Percentiles rank a stretch among this genome's conserved stretches.
Evolutionary conservation across 495 filamentous ascomycete species (phyloP).

Genomic region (Penicillium turbatum): DNA sequence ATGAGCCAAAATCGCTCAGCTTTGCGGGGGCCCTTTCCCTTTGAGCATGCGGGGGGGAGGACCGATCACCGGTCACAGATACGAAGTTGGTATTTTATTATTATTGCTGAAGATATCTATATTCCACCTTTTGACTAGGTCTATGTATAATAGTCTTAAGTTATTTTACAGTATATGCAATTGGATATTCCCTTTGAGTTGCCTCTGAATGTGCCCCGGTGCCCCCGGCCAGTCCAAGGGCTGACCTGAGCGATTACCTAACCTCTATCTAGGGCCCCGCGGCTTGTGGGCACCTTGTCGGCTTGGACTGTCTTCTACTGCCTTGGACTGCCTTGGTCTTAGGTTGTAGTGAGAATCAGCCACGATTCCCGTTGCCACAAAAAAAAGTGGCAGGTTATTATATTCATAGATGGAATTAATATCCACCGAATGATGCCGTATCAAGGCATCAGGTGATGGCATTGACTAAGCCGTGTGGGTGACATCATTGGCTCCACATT

Average conservation of each 20-base stretch:
- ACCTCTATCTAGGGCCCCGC: too few relatives aligned
- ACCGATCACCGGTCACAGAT: conserved; percentile 20
- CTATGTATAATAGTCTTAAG: too few relatives aligned
- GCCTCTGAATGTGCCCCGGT: too few relatives aligned
- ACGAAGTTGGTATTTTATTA: conserved; percentile 1
- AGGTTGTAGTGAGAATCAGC: neutral
- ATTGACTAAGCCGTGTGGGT: neutral
- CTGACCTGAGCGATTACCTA: too few relatives aligned
- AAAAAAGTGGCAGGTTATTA: neutral
- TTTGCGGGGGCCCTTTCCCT: conserved; percentile 32
- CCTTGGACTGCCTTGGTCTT: neutral
- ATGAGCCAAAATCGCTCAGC: conserved; percentile 34
- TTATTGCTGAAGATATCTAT: neutral
- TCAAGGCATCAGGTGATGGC: neutral
- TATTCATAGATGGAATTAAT: neutral
- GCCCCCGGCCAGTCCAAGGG: too few relatives aligned
- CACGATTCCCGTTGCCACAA: neutral
- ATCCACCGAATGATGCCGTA: neutral
- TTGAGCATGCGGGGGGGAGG: conserved; percentile 33
- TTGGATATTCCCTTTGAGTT: too few relatives aligned
- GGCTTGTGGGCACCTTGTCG: too few relatives aligned
- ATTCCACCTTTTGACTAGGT: neutral
- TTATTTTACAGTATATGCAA: too few relatives aligned
- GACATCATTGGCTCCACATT: conserved; percentile 4
- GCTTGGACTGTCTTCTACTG: too few relatives aligned